Evolutionary conservation across 78 protist species (phyloP).

Genomic region (Polysphondylium violaceum): DNA sequence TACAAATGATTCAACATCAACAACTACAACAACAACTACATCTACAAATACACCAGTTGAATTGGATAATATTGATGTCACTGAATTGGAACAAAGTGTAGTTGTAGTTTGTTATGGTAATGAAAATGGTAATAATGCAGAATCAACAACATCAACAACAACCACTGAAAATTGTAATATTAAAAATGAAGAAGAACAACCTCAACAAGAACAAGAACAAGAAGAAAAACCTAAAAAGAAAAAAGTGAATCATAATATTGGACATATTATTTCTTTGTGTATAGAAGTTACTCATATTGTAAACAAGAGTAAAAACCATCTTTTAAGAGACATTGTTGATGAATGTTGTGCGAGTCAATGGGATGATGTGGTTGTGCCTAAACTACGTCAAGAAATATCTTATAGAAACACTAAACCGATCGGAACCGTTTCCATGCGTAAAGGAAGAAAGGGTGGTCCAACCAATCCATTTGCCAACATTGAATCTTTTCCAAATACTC

Average conservation of each 20-base stretch:
- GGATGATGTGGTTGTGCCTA: conserved; percentile 78
- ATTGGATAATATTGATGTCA: neutral
- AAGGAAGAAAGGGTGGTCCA: conserved; percentile 61
- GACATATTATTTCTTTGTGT: conserved; percentile 70
- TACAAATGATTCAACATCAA: neutral
- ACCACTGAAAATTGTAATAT: neutral
- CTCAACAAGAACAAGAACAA: neutral
- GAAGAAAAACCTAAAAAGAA: neutral
- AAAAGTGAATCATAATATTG: conserved; percentile 57
- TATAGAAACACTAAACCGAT: conserved; percentile 58
- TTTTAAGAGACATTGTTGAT: conserved; percentile 64
- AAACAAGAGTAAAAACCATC: conserved; percentile 61
- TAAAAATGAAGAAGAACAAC: neutral
- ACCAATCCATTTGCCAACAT: conserved; percentile 38
- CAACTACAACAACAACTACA: neutral
- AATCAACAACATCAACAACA: neutral
- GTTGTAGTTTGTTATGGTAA: conserved; percentile 10
- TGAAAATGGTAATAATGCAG: neutral
- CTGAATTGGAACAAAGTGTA: conserved; percentile 4
- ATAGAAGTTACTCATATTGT: conserved; percentile 75
- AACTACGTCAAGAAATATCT: conserved; percentile 58
- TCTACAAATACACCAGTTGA: conserved; percentile 10
- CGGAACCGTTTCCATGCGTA: conserved; percentile 81
- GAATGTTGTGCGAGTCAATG: conserved; percentile 72
- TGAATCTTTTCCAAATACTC: conserved; percentile 29